Evolutionary conservation across 345 rosid species (phyloP).

Genomic region (Camelina laxa): DNA sequence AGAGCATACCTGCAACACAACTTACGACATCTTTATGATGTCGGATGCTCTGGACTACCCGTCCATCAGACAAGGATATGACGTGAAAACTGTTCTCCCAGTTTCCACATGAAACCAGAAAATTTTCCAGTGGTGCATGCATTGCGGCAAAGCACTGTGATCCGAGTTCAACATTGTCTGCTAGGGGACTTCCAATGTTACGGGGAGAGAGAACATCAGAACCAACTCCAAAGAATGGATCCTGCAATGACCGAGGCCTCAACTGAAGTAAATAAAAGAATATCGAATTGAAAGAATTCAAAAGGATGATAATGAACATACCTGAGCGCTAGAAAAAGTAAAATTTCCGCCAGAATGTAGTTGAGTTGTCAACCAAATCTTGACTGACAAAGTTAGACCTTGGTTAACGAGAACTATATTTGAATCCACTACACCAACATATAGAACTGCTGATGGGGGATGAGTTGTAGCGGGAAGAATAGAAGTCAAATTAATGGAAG

Average conservation of each 20-base stretch:
- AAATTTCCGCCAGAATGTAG: conserved; percentile 93
- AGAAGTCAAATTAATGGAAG: conserved; percentile 86
- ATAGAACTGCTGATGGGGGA: conserved; percentile 73
- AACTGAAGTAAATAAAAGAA: background rate
- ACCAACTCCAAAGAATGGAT: conserved; percentile 94
- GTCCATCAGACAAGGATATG: conserved; percentile 85
- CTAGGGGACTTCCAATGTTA: conserved; percentile 83
- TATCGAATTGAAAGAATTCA: background rate
- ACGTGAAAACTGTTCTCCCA: conserved; percentile 99
- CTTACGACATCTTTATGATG: conserved; percentile 97
- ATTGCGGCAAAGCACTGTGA: conserved; percentile 79
- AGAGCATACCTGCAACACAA: conserved; percentile 89
- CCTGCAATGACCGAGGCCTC: conserved; percentile 57
- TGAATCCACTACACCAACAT: conserved; percentile 74
- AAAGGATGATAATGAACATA: conserved; percentile 37
- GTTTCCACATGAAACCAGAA: conserved; percentile 90
- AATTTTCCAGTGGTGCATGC: conserved; percentile 76
- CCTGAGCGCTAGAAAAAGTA: conserved; percentile 94
- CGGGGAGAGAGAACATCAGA: conserved; percentile 88
- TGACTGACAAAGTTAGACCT: conserved; percentile 86
- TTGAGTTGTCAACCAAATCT: conserved; percentile 94
- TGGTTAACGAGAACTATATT: conserved; percentile 81
- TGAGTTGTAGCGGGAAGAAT: conserved; percentile 58
- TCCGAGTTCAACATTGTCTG: conserved; percentile 80
- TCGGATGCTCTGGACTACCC: conserved; percentile 91